phyloP scores from a whole-genome alignment of 2,329 filamentous ascomycete species.

The Pochonia chlamydosporia region DNA sequence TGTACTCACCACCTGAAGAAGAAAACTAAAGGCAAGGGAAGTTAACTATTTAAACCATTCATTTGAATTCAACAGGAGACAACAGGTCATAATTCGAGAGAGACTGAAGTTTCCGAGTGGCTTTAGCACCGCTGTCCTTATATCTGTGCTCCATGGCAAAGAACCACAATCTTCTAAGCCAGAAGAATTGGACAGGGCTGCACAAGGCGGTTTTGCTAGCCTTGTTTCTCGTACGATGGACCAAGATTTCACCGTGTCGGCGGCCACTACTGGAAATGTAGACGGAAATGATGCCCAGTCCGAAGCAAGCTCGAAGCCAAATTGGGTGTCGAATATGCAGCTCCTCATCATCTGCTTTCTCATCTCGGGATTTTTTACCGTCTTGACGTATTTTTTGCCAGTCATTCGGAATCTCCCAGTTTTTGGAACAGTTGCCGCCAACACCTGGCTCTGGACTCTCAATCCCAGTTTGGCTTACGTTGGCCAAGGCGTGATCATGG shows the following conservation, averaged over 20 bases:
- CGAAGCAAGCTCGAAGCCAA: slow-evolving; percentile 5
- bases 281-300: neutral
- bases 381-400: slow-evolving; percentile 87
- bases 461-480: slow-evolving; percentile 97
- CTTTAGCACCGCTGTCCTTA: slow-evolving; percentile 91
- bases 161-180: slow-evolving; percentile 26
- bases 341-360: slow-evolving; percentile 52
- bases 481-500: slow-evolving; percentile 98
- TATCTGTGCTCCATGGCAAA: slow-evolving; percentile 76
- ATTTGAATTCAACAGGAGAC: slow-evolving; percentile 41
- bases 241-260: neutral
- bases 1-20: neutral
- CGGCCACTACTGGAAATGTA: neutral
- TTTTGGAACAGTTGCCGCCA: slow-evolving; percentile 68
- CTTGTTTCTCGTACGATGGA: slow-evolving; percentile 29
- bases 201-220: slow-evolving; percentile 36
- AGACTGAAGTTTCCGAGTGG: slow-evolving; percentile 91
- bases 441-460: slow-evolving; percentile 87
- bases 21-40: neutral
- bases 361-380: slow-evolving; percentile 61
- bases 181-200: slow-evolving; percentile 28
- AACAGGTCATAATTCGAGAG: slow-evolving; percentile 89
- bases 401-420: slow-evolving; percentile 79
- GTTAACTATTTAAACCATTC: neutral
- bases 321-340: slow-evolving; percentile 43